phyloP scores from a whole-genome alignment of 2,329 filamentous ascomycete species.

The Zasmidium citrigriseum region DNA sequence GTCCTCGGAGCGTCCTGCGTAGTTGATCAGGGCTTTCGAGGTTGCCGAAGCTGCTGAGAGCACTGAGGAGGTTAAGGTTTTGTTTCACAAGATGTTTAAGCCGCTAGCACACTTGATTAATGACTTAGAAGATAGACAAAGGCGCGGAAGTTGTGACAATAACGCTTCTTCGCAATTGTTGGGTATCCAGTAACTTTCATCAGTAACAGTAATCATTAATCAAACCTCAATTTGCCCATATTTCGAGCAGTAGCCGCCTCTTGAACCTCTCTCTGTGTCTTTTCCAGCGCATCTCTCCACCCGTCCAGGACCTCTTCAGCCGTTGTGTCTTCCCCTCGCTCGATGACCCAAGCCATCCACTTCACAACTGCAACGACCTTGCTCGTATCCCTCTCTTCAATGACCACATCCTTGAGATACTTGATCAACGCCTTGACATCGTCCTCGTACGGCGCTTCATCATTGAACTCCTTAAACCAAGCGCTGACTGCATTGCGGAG shows the following conservation, averaged over 20 bases:
- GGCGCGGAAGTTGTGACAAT: not conserved
- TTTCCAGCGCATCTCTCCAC: conserved; percentile 42
- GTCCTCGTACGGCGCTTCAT: conserved; percentile 74
- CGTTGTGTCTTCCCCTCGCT: conserved; percentile 12
- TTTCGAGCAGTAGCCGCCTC: conserved; percentile 47
- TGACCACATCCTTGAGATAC: conserved; percentile 72
- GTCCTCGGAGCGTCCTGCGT: too few relatives aligned
- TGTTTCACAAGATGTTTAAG: too few relatives aligned
- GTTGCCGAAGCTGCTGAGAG: too few relatives aligned
- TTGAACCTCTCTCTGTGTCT: conserved; percentile 45
- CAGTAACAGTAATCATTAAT: not conserved
- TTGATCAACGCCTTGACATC: conserved; percentile 74
- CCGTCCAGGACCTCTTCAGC: conserved; percentile 18
- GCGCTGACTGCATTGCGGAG: conserved; percentile 71
- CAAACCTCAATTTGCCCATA: conserved; percentile 47
- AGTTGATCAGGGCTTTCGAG: too few relatives aligned
- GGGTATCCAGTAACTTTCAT: not conserved
- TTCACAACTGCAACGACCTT: conserved; percentile 71
- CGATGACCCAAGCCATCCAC: conserved; percentile 58
- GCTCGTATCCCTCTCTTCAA: conserved; percentile 73
- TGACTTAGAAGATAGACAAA: too few relatives aligned
- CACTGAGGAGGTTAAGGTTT: too few relatives aligned
- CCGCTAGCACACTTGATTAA: not conserved
- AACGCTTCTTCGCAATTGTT: not conserved
- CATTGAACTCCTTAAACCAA: conserved; percentile 73